Conservation (phyloP, 1,139 yeast species). For the Entelexis sorbosivorans region DNA sequence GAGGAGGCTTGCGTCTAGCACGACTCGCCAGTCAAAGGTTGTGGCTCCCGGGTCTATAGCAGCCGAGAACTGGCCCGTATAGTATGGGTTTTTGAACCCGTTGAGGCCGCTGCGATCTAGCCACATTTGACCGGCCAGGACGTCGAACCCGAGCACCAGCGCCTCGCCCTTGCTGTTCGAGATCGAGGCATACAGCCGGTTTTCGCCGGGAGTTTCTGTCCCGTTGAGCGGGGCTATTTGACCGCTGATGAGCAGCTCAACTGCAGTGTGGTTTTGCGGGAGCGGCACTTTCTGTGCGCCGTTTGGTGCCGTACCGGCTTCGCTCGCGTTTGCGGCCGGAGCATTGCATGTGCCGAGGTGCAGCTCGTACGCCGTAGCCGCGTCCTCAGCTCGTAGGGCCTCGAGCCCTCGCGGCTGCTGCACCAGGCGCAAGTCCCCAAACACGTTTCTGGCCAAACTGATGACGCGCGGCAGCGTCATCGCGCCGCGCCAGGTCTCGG, state of each 20-base stretch:
- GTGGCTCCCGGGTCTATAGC: slow-evolving; percentile 4
- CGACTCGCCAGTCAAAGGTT: slow-evolving; percentile 12
- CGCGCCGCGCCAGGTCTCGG: slow-evolving; percentile 30
- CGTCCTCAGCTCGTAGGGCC: slow-evolving; percentile 1
- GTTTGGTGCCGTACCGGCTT: neutral
- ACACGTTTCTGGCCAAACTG: slow-evolving; percentile 23
- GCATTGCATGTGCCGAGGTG: neutral
- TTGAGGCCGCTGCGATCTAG: slow-evolving; percentile 14
- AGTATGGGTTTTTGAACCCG: slow-evolving; percentile 20
- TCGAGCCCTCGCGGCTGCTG: slow-evolving; percentile 18
- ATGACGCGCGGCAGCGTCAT: slow-evolving; percentile 30
- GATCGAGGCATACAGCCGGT: slow-evolving; percentile 3
- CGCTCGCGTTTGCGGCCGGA: neutral
- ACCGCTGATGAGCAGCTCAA: neutral
- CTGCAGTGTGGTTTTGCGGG: neutral
- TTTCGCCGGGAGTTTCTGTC: slow-evolving; percentile 1
- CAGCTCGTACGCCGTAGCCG: neutral
- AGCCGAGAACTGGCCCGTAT: slow-evolving; percentile 19
- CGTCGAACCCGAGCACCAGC: slow-evolving; percentile 18
- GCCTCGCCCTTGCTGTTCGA: slow-evolving; percentile 4
- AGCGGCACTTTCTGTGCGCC: neutral
- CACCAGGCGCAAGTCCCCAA: slow-evolving; percentile 5
- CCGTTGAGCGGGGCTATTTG: neutral
- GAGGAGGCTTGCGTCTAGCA: slow-evolving; percentile 19
- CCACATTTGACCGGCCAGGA: slow-evolving; percentile 15